These are phyloP conservation scores for Metschnikowia picachoensis DNA, from an alignment of 805 yeast genomes.

Conservation along the genomic window DNA sequence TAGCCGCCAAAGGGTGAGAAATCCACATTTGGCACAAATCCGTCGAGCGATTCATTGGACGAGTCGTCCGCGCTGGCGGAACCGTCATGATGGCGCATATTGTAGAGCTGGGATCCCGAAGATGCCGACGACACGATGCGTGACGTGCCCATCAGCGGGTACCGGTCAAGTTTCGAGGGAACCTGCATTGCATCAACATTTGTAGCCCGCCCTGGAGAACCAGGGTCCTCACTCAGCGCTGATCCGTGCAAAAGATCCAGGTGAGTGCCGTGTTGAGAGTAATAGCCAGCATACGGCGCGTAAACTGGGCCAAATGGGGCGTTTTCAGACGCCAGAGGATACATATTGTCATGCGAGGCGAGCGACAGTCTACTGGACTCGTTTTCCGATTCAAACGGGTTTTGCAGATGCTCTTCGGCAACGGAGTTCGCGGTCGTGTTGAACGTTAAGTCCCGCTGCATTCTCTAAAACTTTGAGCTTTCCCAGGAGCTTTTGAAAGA, in stretches of 20 bases:
- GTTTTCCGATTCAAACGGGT: constrained; percentile 17
- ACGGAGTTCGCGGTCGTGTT: constrained; percentile 14
- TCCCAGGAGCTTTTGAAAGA: too few species aligned
- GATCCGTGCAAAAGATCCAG: constrained; percentile 28
- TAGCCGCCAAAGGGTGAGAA: constrained; percentile 94
- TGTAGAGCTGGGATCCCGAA: constrained; percentile 13
- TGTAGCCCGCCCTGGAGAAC: constrained; percentile 4
- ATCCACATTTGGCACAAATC: constrained; percentile 49
- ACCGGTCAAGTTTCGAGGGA: constrained; percentile 63
- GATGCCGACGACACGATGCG: constrained; percentile 52
- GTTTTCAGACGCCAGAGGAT: not conserved
- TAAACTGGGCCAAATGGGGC: constrained; percentile 26
- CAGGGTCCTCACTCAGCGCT: constrained; percentile 9
- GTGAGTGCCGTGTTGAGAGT: constrained; percentile 38
- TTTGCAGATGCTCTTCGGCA: constrained; percentile 2
- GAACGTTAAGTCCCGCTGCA: constrained; percentile 32
- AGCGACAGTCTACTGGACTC: constrained; percentile 7
- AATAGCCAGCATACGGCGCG: constrained; percentile 31
- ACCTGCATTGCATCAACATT: constrained; percentile 21
- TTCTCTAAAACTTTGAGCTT: constrained; percentile 13
- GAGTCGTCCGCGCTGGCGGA: constrained; percentile 19
- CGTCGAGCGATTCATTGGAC: constrained; percentile 23
- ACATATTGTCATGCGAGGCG: constrained; percentile 11
- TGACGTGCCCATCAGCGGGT: constrained; percentile 59
- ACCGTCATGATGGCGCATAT: constrained; percentile 7